These are phyloP conservation scores for Blastocrithidia nonstop DNA, from an alignment of 208 protist species.

Conservation along the genomic window DNA sequence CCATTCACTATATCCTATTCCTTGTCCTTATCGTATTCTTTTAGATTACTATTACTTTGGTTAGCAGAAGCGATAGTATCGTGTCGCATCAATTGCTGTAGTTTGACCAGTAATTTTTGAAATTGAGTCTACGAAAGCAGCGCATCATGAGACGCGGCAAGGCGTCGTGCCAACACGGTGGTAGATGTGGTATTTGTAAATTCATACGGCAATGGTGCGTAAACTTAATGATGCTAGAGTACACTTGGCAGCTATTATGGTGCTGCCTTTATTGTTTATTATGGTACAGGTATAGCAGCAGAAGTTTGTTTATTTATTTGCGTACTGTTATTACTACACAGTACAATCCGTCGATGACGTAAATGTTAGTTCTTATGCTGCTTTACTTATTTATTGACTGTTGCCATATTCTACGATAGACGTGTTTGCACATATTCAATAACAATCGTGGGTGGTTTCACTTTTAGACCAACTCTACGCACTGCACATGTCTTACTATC, in stretches of 20 bases:
- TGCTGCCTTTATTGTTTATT: too few species aligned
- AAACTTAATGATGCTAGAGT: too few species aligned
- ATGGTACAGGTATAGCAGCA: too few species aligned
- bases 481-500: background rate
- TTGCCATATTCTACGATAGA: conserved; percentile 3
- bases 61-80: background rate
- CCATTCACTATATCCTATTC: background rate
- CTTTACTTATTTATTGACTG: conserved; percentile 5
- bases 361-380: too few species aligned
- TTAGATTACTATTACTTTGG: background rate
- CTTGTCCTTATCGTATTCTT: background rate
- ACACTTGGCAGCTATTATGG: too few species aligned
- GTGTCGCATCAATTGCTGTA: conserved; percentile 27
- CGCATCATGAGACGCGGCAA: conserved; percentile 32
- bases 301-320: too few species aligned
- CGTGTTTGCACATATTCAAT: conserved; percentile 34
- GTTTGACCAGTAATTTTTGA: conserved; percentile 32
- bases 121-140: conserved; percentile 43
- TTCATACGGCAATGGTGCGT: too few species aligned
- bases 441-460: conserved; percentile 17
- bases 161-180: conserved; percentile 24
- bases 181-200: conserved; percentile 16
- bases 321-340: too few species aligned
- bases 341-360: too few species aligned
- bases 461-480: conserved; percentile 18